Base-by-base conservation (phyloP, 495 filamentous ascomycete species). In the Ramalina peruviana region DNA sequence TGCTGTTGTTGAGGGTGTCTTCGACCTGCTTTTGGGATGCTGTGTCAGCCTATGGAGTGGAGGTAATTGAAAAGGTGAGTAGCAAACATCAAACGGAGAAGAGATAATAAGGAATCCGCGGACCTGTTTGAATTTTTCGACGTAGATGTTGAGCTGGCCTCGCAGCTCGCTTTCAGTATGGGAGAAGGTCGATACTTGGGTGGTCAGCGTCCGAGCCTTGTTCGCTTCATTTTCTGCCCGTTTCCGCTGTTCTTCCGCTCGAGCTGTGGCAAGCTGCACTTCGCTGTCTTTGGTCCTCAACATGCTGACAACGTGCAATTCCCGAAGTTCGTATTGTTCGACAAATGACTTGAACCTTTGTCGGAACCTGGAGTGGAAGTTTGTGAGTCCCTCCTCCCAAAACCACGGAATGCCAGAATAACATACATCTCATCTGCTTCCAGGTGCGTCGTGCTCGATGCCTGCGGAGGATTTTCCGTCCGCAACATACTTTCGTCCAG, bases 121-220 rank as follows among this genome's bases (percentile, higher is more conserved):
- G 80, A 96, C 92, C 85, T 98, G 92, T 70, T 97, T 97, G 70
- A 97, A 98, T 66, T 98, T 98, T 65, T 98, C 92, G 9, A 97
- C 93, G 56, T 98, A 98, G 55, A 97, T 92, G 65, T 95, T 97
- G 55, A 98, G 78, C 62, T 98, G 92, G 58, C 85, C 93, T 45
- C 92, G 73, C 46, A 98, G 72, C 59, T 98, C 92, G 25, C 82
- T 81, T 66, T 98, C 92, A 6, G 92, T 97, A 64, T 96, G 88
- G 12, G 88, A 88, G 63, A 97, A 97, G 0, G 93, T 95, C 38
- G 87, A 85, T 25, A 96, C 93, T 62, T 98, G 93, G 5, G 80
- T 72, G 50, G 86, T 94, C 30, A 98, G 67, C 54, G 88, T 82
- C 37, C 86, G 81, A 51, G 87, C 86, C 46, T 86, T 82, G 37